Evolutionary conservation across 2,329 filamentous ascomycete genomes (phyloP).

Genomic region (Cadophora sp.): DNA sequence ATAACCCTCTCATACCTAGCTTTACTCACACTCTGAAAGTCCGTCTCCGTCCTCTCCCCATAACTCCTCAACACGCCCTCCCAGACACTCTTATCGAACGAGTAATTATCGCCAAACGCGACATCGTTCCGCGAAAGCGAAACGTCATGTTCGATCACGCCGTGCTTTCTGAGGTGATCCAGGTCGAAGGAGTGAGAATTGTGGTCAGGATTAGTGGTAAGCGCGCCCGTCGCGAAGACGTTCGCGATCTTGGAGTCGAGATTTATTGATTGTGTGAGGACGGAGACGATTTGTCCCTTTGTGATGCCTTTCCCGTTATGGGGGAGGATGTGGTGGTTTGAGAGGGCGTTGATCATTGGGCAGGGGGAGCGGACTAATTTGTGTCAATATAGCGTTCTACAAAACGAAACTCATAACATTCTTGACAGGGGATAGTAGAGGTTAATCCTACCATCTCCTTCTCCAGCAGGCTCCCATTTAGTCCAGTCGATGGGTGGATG

Average conservation of each 20-base stretch:
- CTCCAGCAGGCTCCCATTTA: conserved; percentile 33
- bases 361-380: conserved; percentile 33
- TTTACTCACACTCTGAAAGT: conserved; percentile 29
- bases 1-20: conserved; percentile 28
- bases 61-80: conserved; percentile 23
- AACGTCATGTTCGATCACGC: conserved; percentile 35
- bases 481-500: conserved; percentile 32
- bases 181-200: conserved; percentile 27
- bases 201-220: conserved; percentile 27
- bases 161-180: conserved; percentile 30
- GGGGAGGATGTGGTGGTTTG: conserved; percentile 33
- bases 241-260: conserved; percentile 30
- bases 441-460: conserved; percentile 31
- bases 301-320: conserved; percentile 31
- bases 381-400: background rate
- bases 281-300: conserved; percentile 26
- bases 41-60: conserved; percentile 24
- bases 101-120: conserved; percentile 29
- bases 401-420: background rate
- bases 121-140: conserved; percentile 29
- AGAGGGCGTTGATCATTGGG: conserved; percentile 36
- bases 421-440: background rate
- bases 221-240: conserved; percentile 29
- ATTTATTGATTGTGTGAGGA: conserved; percentile 29
- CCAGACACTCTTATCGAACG: conserved; percentile 29